Evolutionary conservation across 345 rosid genomes (phyloP), one percentile per base, ranked within the genome.

Genomic region (Acer campestre): DNA sequence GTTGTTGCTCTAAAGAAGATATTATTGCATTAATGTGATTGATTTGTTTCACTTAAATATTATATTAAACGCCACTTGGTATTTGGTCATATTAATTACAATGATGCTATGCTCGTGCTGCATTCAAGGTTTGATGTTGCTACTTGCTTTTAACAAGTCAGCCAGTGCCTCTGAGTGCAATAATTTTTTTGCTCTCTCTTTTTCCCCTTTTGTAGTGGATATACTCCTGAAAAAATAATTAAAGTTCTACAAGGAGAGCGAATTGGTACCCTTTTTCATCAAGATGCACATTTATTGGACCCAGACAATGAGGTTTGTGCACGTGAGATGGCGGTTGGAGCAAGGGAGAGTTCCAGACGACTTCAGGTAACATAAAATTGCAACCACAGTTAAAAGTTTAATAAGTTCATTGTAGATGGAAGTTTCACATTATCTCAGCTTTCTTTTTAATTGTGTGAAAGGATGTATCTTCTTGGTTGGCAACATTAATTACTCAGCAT

Each of bases 201-300:
- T 20, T 59, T 7, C n/a, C 27, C 63, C 74, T 77, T 83, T 83
- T 83, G 73, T 59, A 97, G 99, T 84, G 98, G 99, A 20, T 91
- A 42, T 86, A 86, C 95, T 58, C 85, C 88, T 75, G 92, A 83
- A 80, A 93, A 88, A 84, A 91, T 96, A 56, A 80, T 83, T 71
- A 90, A 90, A 84, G 95, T 94, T 73, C 97, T 97, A 71, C 89
- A 90, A 84, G 99, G 99, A 74, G 90, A 91, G 83, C 82, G 85
- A 71, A 78, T 94, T 20, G 98, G 99, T 77, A 94, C 99, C 74
- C 92, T 97, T 49, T 97, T 97, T 86, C 99, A 97, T 82, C 84
- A 86, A 82, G 93, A 94, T 83, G 97, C 98, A 49, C 94, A 90
- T 83, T 40, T 87, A 68, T 97, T 94, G 95, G 85, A 76, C 69